Conservation (phyloP, 495 filamentous ascomycete genomes). For the Jackrogersella multiformis region DNA sequence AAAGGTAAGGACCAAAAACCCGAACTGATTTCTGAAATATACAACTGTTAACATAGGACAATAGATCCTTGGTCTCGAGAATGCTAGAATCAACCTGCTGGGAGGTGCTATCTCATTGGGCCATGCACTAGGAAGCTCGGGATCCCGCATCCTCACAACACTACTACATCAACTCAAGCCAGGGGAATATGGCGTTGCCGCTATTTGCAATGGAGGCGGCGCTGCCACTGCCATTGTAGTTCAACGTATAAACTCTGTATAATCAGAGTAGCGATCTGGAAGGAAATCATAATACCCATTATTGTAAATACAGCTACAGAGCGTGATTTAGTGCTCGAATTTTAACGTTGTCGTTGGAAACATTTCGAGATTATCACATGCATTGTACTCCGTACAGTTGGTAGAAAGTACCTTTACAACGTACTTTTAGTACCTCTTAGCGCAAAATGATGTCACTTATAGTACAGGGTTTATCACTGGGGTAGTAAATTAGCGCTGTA, state of each 20-base stretch:
- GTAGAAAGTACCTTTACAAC: not conserved
- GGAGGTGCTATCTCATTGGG: conserved; percentile 95
- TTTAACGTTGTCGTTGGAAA: not conserved
- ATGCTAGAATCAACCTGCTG: conserved; percentile 81
- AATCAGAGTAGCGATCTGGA: conserved; percentile 11
- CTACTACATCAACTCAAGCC: conserved; percentile 88
- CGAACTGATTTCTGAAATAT: conserved; percentile 10
- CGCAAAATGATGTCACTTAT: conserved; percentile 14
- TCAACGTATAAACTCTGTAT: conserved; percentile 79
- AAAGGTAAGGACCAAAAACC: conserved; percentile 67
- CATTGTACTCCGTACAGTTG: too few species aligned
- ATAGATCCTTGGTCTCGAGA: conserved; percentile 80
- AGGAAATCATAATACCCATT: conserved; percentile 9
- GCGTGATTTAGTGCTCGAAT: not conserved
- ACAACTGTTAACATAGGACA: conserved; percentile 33
- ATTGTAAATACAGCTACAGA: not conserved
- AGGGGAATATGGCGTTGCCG: conserved; percentile 93
- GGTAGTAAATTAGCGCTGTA: conserved; percentile 9
- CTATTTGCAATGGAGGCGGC: conserved; percentile 96
- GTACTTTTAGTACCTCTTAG: not conserved
- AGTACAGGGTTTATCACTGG: not conserved
- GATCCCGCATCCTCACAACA: conserved; percentile 89
- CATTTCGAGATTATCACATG: conserved; percentile 5
- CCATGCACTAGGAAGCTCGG: conserved; percentile 93
- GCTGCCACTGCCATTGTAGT: conserved; percentile 93